These are phyloP conservation scores for Chrysoporthe puriensis DNA, from an alignment of 2,329 filamentous ascomycete species.

Conservation along the genomic window DNA sequence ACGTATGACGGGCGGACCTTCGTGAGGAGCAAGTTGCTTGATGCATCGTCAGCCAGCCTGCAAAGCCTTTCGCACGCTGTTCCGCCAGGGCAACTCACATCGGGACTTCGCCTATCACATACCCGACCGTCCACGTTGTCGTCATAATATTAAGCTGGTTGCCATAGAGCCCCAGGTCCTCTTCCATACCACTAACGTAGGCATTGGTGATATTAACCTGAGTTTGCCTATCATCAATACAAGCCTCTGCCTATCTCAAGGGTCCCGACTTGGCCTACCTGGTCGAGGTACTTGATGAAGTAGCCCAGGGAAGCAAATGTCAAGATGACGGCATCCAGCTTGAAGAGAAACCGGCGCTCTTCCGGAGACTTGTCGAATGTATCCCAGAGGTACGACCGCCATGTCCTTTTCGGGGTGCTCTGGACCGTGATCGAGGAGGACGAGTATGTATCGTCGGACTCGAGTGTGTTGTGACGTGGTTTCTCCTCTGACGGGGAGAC, in stretches of 20 bases:
- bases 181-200: conserved; percentile 52
- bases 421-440: conserved; percentile 25
- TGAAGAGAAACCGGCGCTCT: conserved; percentile 39
- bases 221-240: background rate
- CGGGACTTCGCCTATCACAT: conserved; percentile 44
- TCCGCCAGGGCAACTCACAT: conserved; percentile 30
- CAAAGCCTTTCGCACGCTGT: too few species aligned
- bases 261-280: conserved; percentile 25
- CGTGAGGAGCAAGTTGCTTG: conserved; percentile 42
- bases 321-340: conserved; percentile 40
- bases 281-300: conserved; percentile 50
- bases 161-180: conserved; percentile 44
- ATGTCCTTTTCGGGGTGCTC: conserved; percentile 43
- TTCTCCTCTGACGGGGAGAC: conserved; percentile 9
- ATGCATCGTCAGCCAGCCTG: background rate
- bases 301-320: conserved; percentile 46
- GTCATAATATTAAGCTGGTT: conserved; percentile 46
- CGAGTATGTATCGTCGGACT: conserved; percentile 4
- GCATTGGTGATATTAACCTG: conserved; percentile 45
- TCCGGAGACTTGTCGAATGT: conserved; percentile 44
- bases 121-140: conserved; percentile 43
- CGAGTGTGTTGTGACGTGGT: background rate
- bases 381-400: conserved; percentile 55
- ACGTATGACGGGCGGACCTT: conserved; percentile 47
- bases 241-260: background rate